Evolutionary conservation across 1,139 yeast genomes (phyloP).

Genomic region (Debaryomycetaceae sp.): DNA sequence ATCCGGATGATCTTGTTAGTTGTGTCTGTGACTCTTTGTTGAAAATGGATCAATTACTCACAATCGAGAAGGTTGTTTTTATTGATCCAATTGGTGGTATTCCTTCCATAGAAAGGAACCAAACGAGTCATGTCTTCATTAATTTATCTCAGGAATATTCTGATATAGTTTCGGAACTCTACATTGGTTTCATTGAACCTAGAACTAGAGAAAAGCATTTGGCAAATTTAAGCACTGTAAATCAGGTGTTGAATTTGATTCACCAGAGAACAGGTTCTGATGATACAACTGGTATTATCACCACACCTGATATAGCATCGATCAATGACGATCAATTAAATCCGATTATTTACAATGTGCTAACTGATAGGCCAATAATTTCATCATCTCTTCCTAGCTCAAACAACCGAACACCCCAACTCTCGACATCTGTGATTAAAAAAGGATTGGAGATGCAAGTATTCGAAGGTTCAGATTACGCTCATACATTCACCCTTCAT

Average conservation of each 20-base stretch:
- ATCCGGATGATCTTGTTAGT: slow-evolving; percentile 31
- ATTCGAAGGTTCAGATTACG: slow-evolving; percentile 32
- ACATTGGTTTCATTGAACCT: slow-evolving; percentile 49
- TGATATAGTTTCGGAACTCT: slow-evolving; percentile 60
- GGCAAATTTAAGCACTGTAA: slow-evolving; percentile 53
- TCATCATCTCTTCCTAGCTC: slow-evolving; percentile 87
- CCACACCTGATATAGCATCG: slow-evolving; percentile 44
- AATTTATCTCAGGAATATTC: slow-evolving; percentile 81
- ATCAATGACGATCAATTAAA: slow-evolving; percentile 50
- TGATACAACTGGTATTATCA: slow-evolving; percentile 44
- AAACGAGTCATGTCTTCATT: slow-evolving; percentile 83
- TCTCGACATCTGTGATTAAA: slow-evolving; percentile 76
- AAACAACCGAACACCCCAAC: slow-evolving; percentile 58
- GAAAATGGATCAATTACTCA: slow-evolving; percentile 29
- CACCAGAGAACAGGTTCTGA: slow-evolving; percentile 32
- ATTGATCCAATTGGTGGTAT: slow-evolving; percentile 85
- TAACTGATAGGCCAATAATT: slow-evolving; percentile 89
- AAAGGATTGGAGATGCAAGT: slow-evolving; percentile 69
- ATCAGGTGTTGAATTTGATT: slow-evolving; percentile 32
- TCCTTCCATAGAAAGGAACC: slow-evolving; percentile 78
- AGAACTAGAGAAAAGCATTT: slow-evolving; percentile 48
- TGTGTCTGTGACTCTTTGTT: slow-evolving; percentile 27
- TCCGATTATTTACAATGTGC: slow-evolving; percentile 82
- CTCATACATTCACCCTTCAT: slow-evolving; percentile 36
- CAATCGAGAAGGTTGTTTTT: slow-evolving; percentile 77